phyloP scores from a whole-genome alignment of 768 basidiomycete species.

The Leccinellum albellum region DNA sequence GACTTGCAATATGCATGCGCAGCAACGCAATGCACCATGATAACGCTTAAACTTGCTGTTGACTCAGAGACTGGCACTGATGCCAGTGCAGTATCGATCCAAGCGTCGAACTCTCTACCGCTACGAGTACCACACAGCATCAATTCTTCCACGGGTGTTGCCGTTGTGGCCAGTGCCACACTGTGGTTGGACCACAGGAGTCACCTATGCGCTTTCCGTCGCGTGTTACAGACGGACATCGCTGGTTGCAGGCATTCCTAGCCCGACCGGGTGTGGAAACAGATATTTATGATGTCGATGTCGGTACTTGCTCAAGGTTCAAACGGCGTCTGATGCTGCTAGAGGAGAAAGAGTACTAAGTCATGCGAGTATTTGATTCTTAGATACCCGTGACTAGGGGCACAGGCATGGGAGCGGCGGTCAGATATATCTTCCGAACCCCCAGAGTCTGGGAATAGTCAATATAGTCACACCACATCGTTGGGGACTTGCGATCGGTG shows the following conservation, averaged over 20 bases:
- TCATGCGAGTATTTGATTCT: neutral
- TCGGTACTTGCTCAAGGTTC: no score
- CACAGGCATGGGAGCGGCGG: neutral
- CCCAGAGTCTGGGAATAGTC: neutral
- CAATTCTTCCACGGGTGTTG: neutral
- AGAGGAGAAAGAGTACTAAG: neutral
- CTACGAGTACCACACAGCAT: neutral
- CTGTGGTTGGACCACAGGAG: no score
- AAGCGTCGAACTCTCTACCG: neutral
- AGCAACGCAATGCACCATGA: neutral
- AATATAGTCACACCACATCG: neutral
- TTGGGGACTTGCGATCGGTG: neutral
- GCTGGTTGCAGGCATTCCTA: no score
- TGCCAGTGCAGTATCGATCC: no score
- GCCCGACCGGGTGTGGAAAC: no score
- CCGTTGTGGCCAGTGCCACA: no score
- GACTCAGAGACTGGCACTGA: neutral
- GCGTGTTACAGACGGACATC: no score
- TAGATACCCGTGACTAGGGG: neutral
- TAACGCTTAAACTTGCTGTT: neutral
- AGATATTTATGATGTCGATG: no score
- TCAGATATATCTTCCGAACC: no score
- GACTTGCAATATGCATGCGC: neutral
- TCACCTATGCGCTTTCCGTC: no score
- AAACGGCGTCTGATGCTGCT: neutral